Evolutionary conservation across 441 rosid genomes (phyloP).

Genomic region (Syzygium syzygioides): DNA sequence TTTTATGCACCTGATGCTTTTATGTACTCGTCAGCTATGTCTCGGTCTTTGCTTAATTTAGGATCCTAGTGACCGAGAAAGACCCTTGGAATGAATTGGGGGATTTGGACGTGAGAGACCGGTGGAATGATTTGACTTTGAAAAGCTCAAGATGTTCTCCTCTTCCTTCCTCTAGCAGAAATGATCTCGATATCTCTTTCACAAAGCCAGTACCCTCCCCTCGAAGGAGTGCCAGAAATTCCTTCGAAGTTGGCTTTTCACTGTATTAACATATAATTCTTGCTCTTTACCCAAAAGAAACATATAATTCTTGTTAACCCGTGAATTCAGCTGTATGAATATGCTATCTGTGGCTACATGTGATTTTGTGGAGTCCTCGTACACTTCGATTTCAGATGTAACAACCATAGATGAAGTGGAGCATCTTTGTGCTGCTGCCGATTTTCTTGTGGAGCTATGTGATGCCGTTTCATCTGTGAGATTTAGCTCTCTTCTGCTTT

Average conservation of each 20-base stretch:
- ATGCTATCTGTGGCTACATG: background rate
- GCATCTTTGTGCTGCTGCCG: constrained; percentile 61
- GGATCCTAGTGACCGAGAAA: background rate
- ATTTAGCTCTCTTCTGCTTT: constrained; percentile 4
- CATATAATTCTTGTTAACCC: background rate
- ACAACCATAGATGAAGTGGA: constrained; percentile 50
- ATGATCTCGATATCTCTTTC: background rate
- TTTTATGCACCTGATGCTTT: background rate
- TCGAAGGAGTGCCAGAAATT: background rate
- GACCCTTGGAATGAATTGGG: background rate
- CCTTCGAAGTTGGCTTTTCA: background rate
- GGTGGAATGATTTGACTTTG: background rate
- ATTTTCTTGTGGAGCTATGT: constrained; percentile 72
- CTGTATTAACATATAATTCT: background rate
- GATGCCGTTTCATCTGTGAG: constrained; percentile 40
- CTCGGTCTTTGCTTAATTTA: background rate
- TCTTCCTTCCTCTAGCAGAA: background rate
- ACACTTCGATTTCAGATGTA: constrained; percentile 29
- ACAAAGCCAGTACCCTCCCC: background rate
- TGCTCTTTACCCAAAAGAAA: too few relatives aligned
- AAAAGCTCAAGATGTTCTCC: background rate
- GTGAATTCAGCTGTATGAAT: background rate
- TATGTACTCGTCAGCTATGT: background rate
- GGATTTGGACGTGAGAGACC: background rate
- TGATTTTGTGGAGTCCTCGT: background rate